These are phyloP conservation scores for Coemansia sp. DNA, from an alignment of 192 early-diverging fungal genomes.

Conservation along the genomic window DNA sequence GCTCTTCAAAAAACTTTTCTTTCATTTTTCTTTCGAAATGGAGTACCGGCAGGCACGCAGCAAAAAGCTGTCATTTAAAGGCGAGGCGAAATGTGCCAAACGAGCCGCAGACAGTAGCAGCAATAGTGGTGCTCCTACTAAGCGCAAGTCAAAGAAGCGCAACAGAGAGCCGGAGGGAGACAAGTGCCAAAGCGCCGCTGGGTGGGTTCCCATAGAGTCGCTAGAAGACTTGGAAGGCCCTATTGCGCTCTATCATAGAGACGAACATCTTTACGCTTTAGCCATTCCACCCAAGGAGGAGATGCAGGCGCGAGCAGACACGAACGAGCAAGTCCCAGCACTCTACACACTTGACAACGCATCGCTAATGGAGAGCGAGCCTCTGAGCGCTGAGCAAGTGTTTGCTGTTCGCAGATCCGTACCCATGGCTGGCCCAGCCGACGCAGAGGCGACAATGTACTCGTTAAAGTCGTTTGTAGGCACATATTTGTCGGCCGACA, in stretches of 20 bases:
- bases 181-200: not conserved
- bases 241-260: conserved; percentile 19
- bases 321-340: not conserved
- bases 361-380: conserved; percentile 17
- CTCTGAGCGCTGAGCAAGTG: conserved; percentile 34
- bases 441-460: conserved; percentile 14
- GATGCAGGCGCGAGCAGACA: not conserved
- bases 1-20: not conserved
- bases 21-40: conserved; percentile 15
- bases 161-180: conserved; percentile 10
- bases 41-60: conserved; percentile 22
- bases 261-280: conserved; percentile 10
- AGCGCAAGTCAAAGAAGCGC: conserved; percentile 8
- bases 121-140: not conserved
- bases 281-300: conserved; percentile 16
- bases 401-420: conserved; percentile 44
- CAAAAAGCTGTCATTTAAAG: conserved; percentile 44
- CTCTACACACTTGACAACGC: conserved; percentile 5
- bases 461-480: conserved; percentile 35
- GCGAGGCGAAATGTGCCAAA: conserved; percentile 9
- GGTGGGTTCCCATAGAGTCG: conserved; percentile 34
- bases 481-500: conserved; percentile 28
- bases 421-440: conserved; percentile 10
- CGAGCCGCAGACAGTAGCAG: not conserved
- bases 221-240: conserved; percentile 34